phyloP scores from a whole-genome alignment of 306 rosid genomes.

The Glycine tomentella region DNA sequence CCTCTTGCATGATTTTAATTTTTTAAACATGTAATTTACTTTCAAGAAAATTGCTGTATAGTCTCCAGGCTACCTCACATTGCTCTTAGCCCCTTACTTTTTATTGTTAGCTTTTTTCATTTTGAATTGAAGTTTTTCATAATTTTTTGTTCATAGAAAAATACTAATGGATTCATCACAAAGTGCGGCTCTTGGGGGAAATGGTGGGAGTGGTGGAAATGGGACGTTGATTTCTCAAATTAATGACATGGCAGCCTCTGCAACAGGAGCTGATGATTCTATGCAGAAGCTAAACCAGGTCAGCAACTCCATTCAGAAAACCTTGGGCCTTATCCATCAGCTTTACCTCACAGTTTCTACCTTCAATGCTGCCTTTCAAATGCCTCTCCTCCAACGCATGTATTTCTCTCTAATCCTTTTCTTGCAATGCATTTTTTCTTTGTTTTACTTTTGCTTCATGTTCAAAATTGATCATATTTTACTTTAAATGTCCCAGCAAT shows the following conservation, averaged over 20 bases:
- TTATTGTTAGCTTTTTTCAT: constrained; percentile 3
- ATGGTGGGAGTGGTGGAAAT: constrained; percentile 62
- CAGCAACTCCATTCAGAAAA: constrained; percentile 84
- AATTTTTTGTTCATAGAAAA: constrained; percentile 22
- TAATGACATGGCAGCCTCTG: constrained; percentile 52
- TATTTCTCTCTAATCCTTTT: constrained; percentile 49
- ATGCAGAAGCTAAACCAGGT: constrained; percentile 84
- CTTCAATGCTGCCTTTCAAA: constrained; percentile 82
- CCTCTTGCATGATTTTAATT: neutral
- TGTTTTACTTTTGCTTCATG: neutral
- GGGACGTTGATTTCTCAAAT: constrained; percentile 62
- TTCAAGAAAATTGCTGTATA: neutral
- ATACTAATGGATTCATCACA: constrained; percentile 69
- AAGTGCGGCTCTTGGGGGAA: constrained; percentile 57
- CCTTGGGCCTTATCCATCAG: constrained; percentile 89
- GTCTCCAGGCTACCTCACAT: neutral
- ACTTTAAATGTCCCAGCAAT: constrained; percentile 59
- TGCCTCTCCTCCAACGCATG: constrained; percentile 91
- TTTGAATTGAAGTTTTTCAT: constrained; percentile 22
- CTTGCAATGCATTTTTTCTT: neutral
- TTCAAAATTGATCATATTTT: constrained; percentile 17
- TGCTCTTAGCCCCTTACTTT: too few species aligned
- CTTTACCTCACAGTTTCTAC: constrained; percentile 90
- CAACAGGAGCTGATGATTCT: constrained; percentile 65
- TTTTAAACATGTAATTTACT: neutral